Conservation (phyloP, 345 rosid genomes). For the Euclidium syriacum region DNA sequence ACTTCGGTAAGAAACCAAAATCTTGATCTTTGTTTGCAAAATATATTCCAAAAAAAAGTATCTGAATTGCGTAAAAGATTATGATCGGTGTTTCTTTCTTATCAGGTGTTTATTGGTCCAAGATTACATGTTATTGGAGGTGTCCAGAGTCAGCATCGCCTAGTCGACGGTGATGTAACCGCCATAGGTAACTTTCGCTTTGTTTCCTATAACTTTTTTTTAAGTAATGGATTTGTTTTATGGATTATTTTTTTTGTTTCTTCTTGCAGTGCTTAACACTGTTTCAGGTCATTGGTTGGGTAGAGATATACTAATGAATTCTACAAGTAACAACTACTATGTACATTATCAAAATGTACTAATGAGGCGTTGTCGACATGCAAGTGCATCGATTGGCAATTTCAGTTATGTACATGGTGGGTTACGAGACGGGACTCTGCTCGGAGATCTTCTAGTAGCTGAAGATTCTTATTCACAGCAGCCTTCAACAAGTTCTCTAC, state of each 20-base stretch:
- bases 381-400: slow-evolving; percentile 68
- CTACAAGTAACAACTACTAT: slow-evolving; percentile 32
- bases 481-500: slow-evolving; percentile 39
- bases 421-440: slow-evolving; percentile 62
- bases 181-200: too few species aligned
- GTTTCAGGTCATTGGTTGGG: slow-evolving; percentile 76
- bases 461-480: slow-evolving; percentile 58
- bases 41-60: too few species aligned
- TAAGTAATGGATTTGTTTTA: too few species aligned
- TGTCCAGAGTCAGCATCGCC: slow-evolving; percentile 45
- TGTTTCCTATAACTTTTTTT: too few species aligned
- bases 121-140: slow-evolving; percentile 87
- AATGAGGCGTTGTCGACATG: slow-evolving; percentile 78
- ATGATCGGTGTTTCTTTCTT: not conserved
- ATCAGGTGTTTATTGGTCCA: slow-evolving; percentile 69
- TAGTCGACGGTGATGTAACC: slow-evolving; percentile 59
- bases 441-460: slow-evolving; percentile 59
- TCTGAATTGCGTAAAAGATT: too few species aligned
- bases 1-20: slow-evolving; percentile 53
- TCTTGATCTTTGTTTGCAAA: not conserved
- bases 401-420: slow-evolving; percentile 71
- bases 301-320: slow-evolving; percentile 53
- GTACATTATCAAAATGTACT: slow-evolving; percentile 49
- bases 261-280: slow-evolving; percentile 61
- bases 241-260: not conserved